Evolutionary conservation across 2,329 filamentous ascomycete species (phyloP).

Genomic region (Sporothrix humicola): DNA sequence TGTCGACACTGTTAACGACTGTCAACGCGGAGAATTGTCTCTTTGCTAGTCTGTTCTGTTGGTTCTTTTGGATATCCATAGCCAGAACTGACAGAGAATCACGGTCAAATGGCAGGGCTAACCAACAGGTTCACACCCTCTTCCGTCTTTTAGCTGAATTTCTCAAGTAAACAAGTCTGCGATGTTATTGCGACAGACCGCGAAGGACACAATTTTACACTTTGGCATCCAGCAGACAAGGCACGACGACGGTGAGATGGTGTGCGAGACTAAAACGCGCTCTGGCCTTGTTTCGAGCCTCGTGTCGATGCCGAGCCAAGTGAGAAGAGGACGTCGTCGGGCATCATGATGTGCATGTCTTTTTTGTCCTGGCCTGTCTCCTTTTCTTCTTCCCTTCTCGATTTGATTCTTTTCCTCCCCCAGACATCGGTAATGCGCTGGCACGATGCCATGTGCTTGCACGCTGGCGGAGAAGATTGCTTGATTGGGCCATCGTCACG

Average conservation of each 20-base stretch:
- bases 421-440: conserved; percentile 9
- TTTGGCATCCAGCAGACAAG: neutral
- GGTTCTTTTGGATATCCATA: neutral
- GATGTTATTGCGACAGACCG: neutral
- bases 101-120: neutral
- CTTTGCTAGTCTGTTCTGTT: neutral
- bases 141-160: neutral
- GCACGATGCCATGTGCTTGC: conserved; percentile 3
- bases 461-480: neutral
- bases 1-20: neutral
- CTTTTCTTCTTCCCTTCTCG: too few relatives aligned
- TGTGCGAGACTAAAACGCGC: neutral
- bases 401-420: neutral
- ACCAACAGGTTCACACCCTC: neutral
- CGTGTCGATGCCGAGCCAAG: neutral
- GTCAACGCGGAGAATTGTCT: conserved; percentile 21
- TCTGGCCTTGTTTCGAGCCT: neutral
- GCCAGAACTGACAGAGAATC: neutral
- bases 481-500: neutral
- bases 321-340: neutral
- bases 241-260: conserved; percentile 7
- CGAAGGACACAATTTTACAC: neutral
- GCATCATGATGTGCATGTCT: neutral
- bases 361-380: neutral
- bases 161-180: neutral